Evolutionary conservation across 441 rosid genomes (phyloP), one percentile per base, ranked within the genome.

Genomic region (Dalechampia spathulata): DNA sequence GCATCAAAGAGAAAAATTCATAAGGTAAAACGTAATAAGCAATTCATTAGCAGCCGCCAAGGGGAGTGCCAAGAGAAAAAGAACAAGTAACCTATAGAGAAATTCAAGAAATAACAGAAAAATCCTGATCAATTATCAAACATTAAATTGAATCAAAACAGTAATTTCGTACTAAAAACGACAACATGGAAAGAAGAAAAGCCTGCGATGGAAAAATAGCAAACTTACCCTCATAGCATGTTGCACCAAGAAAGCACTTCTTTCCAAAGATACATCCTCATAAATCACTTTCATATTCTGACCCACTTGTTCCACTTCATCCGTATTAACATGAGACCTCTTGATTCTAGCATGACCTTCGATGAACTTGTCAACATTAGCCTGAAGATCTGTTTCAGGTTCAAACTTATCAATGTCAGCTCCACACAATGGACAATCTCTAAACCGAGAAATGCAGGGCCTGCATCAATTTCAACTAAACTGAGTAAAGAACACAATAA

Each of bases 311-410:
- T 67, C 82, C 70, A 70, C 82, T 47, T 76, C 65, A 37, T 65
- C 83, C 1, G 65, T 22, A 61, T 69, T 63, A 49, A 75, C 71
- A 43, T 67, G 74, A 60, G 88, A 64, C 78, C 99, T 81, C 76
- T 86, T 93, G 67, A 87, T 93, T 72, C 97, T 72, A 56, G 95
- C 99, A 78, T 93, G 99, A 16, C 99, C 99, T 48, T 93, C 90
- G 12, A 93, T 86, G 67, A 93, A 90, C 20, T 71, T 85, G 67
- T 93, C 99, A 46, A 93, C 99, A 52, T 68, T 62, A 58, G 68
- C 72, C 77, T 94, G 99, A 52, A 90, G 93, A 65, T 74, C 67
- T 3, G 64, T 64, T 63, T 94, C 97, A 47, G 85, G 65, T 72
- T 90, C 94, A 48, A 72, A 66, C 74, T 79, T 78, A 72, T 86